Percentiles rank a stretch among this genome's conserved stretches.
phyloP scores from a whole-genome alignment of 139 green algal species.

The Microglena sp. region DNA sequence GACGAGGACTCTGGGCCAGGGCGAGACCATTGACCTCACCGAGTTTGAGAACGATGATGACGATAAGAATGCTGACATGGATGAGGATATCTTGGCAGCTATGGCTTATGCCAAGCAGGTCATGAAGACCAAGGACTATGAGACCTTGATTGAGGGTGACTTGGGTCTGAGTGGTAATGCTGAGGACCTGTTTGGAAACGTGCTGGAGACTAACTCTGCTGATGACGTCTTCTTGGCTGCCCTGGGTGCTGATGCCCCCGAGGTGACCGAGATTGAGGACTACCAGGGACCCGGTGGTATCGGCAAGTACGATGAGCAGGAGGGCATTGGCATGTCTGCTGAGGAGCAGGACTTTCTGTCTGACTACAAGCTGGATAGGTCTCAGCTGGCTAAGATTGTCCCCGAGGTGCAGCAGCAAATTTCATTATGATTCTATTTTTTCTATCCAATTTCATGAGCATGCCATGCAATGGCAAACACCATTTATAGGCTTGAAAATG shows the following conservation, averaged over 20 bases:
- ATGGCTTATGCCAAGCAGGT: not conserved
- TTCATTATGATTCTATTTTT: not conserved
- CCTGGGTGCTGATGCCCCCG: not conserved
- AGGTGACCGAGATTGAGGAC: constrained; percentile 13
- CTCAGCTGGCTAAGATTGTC: constrained; percentile 30
- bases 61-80: constrained; percentile 7
- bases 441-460: not conserved
- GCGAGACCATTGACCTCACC: not conserved
- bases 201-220: not conserved
- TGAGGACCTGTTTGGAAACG: not conserved
- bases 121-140: too few relatives aligned
- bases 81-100: not conserved
- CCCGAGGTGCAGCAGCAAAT: constrained; percentile 14
- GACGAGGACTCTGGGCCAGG: not conserved
- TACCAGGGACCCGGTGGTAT: constrained; percentile 10
- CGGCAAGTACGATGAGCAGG: constrained; percentile 23
- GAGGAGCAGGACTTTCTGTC: constrained; percentile 10
- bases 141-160: too few relatives aligned
- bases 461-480: not conserved
- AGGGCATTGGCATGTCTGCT: constrained; percentile 6
- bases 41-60: constrained; percentile 8
- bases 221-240: not conserved
- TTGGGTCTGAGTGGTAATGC: too few relatives aligned
- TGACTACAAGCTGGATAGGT: constrained; percentile 22
- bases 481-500: not conserved